Conservation (phyloP, 352 stramenopile species). For the Phytophthora foliorum region DNA sequence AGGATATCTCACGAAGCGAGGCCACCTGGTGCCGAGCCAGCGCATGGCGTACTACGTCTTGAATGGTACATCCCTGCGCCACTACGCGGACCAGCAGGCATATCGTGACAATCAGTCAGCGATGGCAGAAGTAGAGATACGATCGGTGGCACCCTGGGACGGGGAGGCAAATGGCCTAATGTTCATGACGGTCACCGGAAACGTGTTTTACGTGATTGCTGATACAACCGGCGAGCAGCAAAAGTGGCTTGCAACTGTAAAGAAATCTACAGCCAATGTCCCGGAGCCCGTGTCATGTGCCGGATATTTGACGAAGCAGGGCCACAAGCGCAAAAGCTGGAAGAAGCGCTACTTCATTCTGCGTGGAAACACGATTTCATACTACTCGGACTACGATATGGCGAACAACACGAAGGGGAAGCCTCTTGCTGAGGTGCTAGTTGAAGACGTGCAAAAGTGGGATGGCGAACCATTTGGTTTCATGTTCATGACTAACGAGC, state of each 20-base stretch:
- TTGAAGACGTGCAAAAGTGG: constrained; percentile 89
- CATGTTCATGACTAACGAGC: constrained; percentile 92
- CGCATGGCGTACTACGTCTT: constrained; percentile 90
- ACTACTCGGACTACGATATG: constrained; percentile 91
- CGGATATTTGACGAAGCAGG: constrained; percentile 91
- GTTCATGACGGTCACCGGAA: constrained; percentile 88
- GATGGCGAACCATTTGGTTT: constrained; percentile 90
- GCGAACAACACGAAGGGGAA: constrained; percentile 86
- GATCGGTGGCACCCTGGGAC: constrained; percentile 80
- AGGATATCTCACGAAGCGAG: constrained; percentile 88
- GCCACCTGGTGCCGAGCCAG: constrained; percentile 89
- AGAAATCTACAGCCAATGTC: constrained; percentile 72
- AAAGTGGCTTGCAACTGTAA: constrained; percentile 84
- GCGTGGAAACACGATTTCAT: constrained; percentile 76
- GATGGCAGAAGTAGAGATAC: constrained; percentile 87
- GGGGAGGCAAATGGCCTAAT: constrained; percentile 86
- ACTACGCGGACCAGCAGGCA: constrained; percentile 85
- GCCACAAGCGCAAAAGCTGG: constrained; percentile 93
- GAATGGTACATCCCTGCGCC: constrained; percentile 81
- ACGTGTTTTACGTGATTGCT: constrained; percentile 86
- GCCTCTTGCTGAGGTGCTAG: constrained; percentile 78
- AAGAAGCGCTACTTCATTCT: constrained; percentile 93
- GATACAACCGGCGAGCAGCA: constrained; percentile 83
- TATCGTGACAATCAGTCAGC: constrained; percentile 90
- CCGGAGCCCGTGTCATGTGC: constrained; percentile 84